Base-by-base conservation (phyloP, 768 basidiomycete species). In the Kwoniella newhampshirensis region DNA sequence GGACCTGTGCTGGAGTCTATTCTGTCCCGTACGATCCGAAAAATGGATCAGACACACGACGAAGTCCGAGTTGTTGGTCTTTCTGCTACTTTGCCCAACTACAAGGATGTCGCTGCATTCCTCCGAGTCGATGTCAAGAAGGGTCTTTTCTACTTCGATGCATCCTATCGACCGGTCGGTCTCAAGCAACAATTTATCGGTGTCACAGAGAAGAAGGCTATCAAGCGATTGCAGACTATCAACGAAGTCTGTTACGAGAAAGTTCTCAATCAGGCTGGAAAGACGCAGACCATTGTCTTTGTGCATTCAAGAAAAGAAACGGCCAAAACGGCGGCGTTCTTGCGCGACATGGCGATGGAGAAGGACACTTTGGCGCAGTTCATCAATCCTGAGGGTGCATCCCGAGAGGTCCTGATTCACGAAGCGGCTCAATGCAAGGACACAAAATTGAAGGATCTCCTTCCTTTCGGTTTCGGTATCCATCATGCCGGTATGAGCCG, bases 161-260 rank as follows among this genome's bases (percentile, higher is more conserved):
- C 91, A 0, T 84, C 89, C 0, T 94, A 89, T 71, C 83, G 96
- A 37, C 94, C 94, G 18, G 97, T 96, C 70, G 89, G 87, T 2
- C 85, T 99, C 18, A 90, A 93, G 70, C 93, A 97, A 68, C 90
- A 96, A 70, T 97, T 98, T 78, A 85, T 98, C 58, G 96, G 96
- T 39, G 85, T 99, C 56, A 97, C 94, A 0, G 96, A 98, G 81
- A 98, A 97, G 82, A 98, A 96, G 77, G 96, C 96, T 0, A 97
- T 98, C 82, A 97, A 94, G 76, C 86, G 96, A 5, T 91, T 93
- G 72, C 94, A 97, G 75, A 86, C 97, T 60, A 94, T 90, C 83
- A 99, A 99, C 77, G 93, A 98, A 73, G 92, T 98, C 20, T 94
- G 93, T 78, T 99, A 99, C 80, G 94, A 98, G 77, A 99, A 98